phyloP scores from a whole-genome alignment of 352 stramenopile genomes.

The Pythium pyrilobum region DNA sequence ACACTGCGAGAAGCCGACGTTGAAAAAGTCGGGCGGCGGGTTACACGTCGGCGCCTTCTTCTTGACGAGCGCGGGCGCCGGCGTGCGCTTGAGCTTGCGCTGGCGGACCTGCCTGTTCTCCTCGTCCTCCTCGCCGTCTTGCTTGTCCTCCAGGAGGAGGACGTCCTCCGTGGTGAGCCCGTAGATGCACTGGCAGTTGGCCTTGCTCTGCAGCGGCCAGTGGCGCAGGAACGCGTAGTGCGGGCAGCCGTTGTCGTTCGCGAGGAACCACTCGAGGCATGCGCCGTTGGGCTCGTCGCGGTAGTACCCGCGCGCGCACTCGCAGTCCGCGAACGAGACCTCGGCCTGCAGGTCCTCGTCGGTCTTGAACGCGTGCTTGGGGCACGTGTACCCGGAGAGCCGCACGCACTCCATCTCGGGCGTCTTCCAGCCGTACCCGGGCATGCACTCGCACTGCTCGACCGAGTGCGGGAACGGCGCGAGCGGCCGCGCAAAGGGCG shows the following conservation, averaged over 20 bases:
- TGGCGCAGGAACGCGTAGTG: slow-evolving; percentile 51
- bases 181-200: slow-evolving; percentile 73
- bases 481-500: slow-evolving; percentile 49
- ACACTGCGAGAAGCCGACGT: slow-evolving; percentile 19
- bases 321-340: slow-evolving; percentile 55
- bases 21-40: slow-evolving; percentile 7
- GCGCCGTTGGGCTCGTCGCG: slow-evolving; percentile 42
- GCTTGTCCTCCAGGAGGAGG: slow-evolving; percentile 1
- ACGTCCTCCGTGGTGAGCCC: slow-evolving; percentile 25
- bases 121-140: slow-evolving; percentile 13
- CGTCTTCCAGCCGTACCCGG: slow-evolving; percentile 65
- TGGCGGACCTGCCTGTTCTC: slow-evolving; percentile 22
- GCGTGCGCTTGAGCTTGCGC: slow-evolving; percentile 5
- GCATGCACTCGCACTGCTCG: slow-evolving; percentile 72
- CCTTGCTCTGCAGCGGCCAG: slow-evolving; percentile 72
- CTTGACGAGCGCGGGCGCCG: neutral
- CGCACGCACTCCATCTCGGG: slow-evolving; percentile 61
- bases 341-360: slow-evolving; percentile 29
- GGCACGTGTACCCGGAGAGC: slow-evolving; percentile 55
- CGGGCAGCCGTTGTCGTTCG: slow-evolving; percentile 62
- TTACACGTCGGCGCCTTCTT: slow-evolving; percentile 23
- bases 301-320: slow-evolving; percentile 62
- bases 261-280: slow-evolving; percentile 65
- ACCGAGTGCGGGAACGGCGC: slow-evolving; percentile 55
- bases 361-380: slow-evolving; percentile 47